phyloP scores from a whole-genome alignment of 2,329 filamentous ascomycete species.

The Hortaea werneckii region DNA sequence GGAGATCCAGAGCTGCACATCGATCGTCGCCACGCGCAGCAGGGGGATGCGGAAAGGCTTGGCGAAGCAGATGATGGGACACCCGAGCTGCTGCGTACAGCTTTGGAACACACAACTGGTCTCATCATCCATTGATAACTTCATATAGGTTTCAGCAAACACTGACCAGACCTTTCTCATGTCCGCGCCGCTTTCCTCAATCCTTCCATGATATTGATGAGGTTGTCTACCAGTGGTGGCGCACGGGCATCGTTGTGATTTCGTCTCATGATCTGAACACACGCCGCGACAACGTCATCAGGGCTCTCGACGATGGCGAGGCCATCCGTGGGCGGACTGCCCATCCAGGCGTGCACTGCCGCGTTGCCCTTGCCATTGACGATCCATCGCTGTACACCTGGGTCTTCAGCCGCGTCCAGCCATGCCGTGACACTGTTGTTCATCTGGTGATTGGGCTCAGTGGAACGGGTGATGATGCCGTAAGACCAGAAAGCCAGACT shows the following conservation, averaged over 20 bases:
- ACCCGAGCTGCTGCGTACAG: neutral
- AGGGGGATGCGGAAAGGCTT: neutral
- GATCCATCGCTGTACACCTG: slow-evolving; percentile 36
- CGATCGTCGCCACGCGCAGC: too few relatives aligned
- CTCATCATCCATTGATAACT: too few relatives aligned
- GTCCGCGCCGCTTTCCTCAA: slow-evolving; percentile 30
- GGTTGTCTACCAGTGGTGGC: slow-evolving; percentile 57
- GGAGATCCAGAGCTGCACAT: neutral
- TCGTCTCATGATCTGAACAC: slow-evolving; percentile 45
- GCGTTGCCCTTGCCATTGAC: slow-evolving; percentile 24
- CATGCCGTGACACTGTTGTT: slow-evolving; percentile 32
- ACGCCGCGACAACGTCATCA: slow-evolving; percentile 47
- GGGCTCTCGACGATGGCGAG: slow-evolving; percentile 42
- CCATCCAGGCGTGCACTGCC: slow-evolving; percentile 19
- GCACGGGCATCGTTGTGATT: slow-evolving; percentile 37
- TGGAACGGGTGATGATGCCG: slow-evolving; percentile 41
- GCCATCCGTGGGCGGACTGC: slow-evolving; percentile 8
- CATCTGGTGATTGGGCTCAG: slow-evolving; percentile 32
- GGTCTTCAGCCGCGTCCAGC: slow-evolving; percentile 47
- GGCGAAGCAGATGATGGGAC: slow-evolving; percentile 3
- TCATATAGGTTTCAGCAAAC: too few relatives aligned
- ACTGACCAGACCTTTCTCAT: slow-evolving; percentile 3
- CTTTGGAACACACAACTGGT: neutral
- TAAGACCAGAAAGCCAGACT: slow-evolving; percentile 60
- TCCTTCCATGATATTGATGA: slow-evolving; percentile 54